Conservation (phyloP, 805 yeast species). For the Cyberlindnera nakhonratchasimensis region DNA sequence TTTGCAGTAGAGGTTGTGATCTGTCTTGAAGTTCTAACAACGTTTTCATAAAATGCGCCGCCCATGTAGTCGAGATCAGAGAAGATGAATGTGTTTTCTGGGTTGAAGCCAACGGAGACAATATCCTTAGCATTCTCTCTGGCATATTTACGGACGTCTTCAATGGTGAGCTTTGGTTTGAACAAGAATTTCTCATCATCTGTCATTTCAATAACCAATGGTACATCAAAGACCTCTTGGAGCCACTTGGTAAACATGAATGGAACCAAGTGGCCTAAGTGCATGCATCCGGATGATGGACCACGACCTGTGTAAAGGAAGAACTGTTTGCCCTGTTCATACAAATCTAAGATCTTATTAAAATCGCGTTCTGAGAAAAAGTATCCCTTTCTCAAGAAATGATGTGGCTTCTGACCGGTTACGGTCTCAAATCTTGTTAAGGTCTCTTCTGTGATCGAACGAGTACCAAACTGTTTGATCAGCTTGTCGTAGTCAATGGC, state of each 20-base stretch:
- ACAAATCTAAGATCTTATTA: slow-evolving; percentile 71
- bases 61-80: slow-evolving; percentile 93
- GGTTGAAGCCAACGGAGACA: slow-evolving; percentile 90
- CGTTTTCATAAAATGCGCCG: slow-evolving; percentile 90
- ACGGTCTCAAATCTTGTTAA: slow-evolving; percentile 70
- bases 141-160: slow-evolving; percentile 80
- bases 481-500: slow-evolving; percentile 90
- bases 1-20: slow-evolving; percentile 96
- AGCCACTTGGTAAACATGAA: slow-evolving; percentile 95
- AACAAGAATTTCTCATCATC: slow-evolving; percentile 97
- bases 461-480: slow-evolving; percentile 85
- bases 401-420: slow-evolving; percentile 92
- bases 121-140: slow-evolving; percentile 87
- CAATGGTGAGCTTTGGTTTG: slow-evolving; percentile 84
- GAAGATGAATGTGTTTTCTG: slow-evolving; percentile 91
- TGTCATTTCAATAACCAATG: slow-evolving; percentile 88
- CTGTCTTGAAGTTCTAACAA: slow-evolving; percentile 87
- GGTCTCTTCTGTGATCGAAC: slow-evolving; percentile 62
- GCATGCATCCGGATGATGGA: slow-evolving; percentile 92
- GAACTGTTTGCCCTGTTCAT: slow-evolving; percentile 93
- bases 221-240: slow-evolving; percentile 96
- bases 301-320: slow-evolving; percentile 97
- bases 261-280: slow-evolving; percentile 95
- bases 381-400: slow-evolving; percentile 82
- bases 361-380: slow-evolving; percentile 92